A percentile compares a stretch with the other conserved stretches of the same genome.
phyloP scores from a whole-genome alignment of 345 rosid species.

The Brassica cretica region DNA sequence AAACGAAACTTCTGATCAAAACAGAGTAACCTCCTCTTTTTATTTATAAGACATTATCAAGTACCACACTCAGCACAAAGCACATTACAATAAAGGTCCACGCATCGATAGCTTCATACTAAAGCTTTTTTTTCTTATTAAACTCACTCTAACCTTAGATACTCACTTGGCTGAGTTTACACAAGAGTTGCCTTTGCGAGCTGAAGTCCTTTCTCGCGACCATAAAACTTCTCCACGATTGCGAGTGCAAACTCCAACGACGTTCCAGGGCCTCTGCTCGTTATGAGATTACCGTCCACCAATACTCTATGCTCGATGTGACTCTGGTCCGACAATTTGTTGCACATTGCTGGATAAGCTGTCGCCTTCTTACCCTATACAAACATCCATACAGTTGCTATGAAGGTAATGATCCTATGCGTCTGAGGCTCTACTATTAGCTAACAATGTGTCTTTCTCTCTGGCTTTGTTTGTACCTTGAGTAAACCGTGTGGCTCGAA shows the following conservation, averaged over 20 bases:
- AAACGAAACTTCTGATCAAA: not conserved
- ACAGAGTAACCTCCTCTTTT: slow-evolving; percentile 6
- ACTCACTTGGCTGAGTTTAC: slow-evolving; percentile 24
- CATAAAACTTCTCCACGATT: slow-evolving; percentile 76
- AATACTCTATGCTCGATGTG: slow-evolving; percentile 75
- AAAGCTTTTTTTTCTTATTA: slow-evolving; percentile 5
- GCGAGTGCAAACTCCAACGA: slow-evolving; percentile 79
- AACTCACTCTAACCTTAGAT: slow-evolving; percentile 9
- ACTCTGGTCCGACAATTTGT: slow-evolving; percentile 73
- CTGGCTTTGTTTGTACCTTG: slow-evolving; percentile 51
- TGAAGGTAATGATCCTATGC: not conserved
- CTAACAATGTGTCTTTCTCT: not conserved
- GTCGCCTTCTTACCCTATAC: slow-evolving; percentile 92
- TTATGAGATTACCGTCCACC: slow-evolving; percentile 90
- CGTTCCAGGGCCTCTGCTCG: slow-evolving; percentile 92
- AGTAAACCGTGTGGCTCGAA: slow-evolving; percentile 89
- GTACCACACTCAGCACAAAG: slow-evolving; percentile 18
- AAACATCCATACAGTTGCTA: not conserved
- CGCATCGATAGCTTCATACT: slow-evolving; percentile 22
- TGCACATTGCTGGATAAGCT: slow-evolving; percentile 80
- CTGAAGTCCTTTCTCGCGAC: slow-evolving; percentile 70
- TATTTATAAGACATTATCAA: slow-evolving; percentile 30
- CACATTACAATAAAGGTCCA: slow-evolving; percentile 8
- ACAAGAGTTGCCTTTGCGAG: slow-evolving; percentile 69
- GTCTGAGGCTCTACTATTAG: slow-evolving; percentile 4